Conservation (phyloP, 2,329 filamentous ascomycete species). For the Penicillium brevicompactum region DNA sequence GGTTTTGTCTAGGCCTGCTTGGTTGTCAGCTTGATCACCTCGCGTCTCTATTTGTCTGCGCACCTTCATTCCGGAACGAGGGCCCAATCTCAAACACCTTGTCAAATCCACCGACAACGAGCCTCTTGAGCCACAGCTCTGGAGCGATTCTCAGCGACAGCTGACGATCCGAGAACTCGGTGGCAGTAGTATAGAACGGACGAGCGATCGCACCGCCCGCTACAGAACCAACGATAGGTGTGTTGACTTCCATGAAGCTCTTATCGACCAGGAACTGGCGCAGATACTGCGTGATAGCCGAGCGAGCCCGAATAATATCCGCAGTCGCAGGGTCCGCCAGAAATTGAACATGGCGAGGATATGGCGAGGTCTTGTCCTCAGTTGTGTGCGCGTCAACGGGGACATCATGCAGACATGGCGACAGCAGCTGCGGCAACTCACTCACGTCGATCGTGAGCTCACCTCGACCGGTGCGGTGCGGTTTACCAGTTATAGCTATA, state of each 20-base stretch:
- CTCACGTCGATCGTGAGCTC: conserved; percentile 73
- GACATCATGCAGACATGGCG: conserved; percentile 77
- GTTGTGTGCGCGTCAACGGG: conserved; percentile 72
- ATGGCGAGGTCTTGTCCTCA: conserved; percentile 71
- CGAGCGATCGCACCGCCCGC: conserved; percentile 87
- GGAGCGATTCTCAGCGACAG: conserved; percentile 86
- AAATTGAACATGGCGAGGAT: conserved; percentile 83
- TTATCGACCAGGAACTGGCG: conserved; percentile 71
- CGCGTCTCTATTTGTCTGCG: not conserved
- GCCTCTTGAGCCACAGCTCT: conserved; percentile 90
- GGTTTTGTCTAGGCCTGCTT: conserved; percentile 69
- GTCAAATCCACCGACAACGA: conserved; percentile 86
- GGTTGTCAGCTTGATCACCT: conserved; percentile 9
- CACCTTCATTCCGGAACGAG: conserved; percentile 87
- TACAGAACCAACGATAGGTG: conserved; percentile 78
- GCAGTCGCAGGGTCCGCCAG: conserved; percentile 70
- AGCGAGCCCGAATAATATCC: conserved; percentile 73
- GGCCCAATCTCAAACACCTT: conserved; percentile 91
- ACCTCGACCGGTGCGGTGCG: conserved; percentile 70
- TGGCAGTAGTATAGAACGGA: conserved; percentile 79
- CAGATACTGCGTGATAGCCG: conserved; percentile 72
- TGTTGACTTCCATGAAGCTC: conserved; percentile 84
- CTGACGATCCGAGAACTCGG: conserved; percentile 71
- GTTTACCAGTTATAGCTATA: conserved; percentile 68
- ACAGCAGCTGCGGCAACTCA: conserved; percentile 69